A percentile compares a stretch with the other conserved stretches of the same genome.
Conservation (phyloP, 768 basidiomycete genomes). For the Tephrocybe sp. region DNA sequence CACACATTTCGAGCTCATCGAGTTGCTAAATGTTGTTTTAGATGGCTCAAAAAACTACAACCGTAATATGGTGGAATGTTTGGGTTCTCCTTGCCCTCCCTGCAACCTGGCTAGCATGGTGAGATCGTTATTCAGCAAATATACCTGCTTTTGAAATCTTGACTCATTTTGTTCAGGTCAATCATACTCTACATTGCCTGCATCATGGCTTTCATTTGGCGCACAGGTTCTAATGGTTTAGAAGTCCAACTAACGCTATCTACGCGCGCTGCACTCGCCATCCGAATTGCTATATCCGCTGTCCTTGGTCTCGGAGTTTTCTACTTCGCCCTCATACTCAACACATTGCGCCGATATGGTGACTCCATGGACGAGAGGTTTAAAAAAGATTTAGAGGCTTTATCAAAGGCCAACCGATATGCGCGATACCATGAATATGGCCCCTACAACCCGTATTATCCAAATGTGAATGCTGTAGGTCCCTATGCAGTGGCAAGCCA, state of each 20-base stretch:
- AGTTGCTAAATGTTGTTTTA: constrained; percentile 19
- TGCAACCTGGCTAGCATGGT: constrained; percentile 71
- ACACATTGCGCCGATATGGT: constrained; percentile 55
- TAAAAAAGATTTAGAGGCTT: constrained; percentile 1
- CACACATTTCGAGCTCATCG: not conserved
- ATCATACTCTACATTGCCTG: constrained; percentile 63
- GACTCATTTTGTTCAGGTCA: constrained; percentile 38
- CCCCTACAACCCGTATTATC: not conserved
- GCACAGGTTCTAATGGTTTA: constrained; percentile 51
- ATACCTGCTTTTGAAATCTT: not conserved
- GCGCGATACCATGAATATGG: not conserved
- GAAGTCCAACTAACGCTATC: constrained; percentile 33
- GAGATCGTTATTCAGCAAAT: not conserved
- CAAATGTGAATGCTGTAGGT: not conserved
- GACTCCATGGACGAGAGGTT: constrained; percentile 32
- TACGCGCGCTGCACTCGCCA: constrained; percentile 40
- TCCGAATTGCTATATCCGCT: constrained; percentile 53
- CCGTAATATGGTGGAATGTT: constrained; percentile 47
- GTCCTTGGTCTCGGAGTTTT: constrained; percentile 43
- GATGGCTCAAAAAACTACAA: constrained; percentile 49
- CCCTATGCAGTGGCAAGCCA: not conserved
- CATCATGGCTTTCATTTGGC: constrained; percentile 71
- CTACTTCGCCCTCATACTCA: constrained; percentile 50
- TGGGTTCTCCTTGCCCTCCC: constrained; percentile 67
- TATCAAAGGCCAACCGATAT: not conserved